Conservation (phyloP, 192 early-diverging fungal species). For the Cladochytrium replicatum region DNA sequence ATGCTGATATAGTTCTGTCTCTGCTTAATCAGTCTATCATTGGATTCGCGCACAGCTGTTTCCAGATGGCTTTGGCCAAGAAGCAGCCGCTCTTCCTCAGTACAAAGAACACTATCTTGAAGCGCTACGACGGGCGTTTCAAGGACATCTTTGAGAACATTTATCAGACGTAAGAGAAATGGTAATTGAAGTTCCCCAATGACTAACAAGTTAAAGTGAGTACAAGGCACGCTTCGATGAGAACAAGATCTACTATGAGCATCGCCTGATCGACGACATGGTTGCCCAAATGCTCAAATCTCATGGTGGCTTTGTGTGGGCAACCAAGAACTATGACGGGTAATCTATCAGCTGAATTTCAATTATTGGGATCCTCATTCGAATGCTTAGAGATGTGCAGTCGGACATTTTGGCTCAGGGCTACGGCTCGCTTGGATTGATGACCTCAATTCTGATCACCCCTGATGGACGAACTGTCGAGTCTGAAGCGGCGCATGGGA, state of each 20-base stretch:
- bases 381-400: conserved; percentile 93
- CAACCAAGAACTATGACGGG: conserved; percentile 85
- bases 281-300: conserved; percentile 96
- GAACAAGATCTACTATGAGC: conserved; percentile 93
- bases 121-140: conserved; percentile 94
- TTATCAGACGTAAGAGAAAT: conserved; percentile 57
- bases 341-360: conserved; percentile 8
- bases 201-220: conserved; percentile 27
- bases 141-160: conserved; percentile 93
- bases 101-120: conserved; percentile 97
- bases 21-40: conserved; percentile 77
- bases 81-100: conserved; percentile 89
- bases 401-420: conserved; percentile 97
- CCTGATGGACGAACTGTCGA: conserved; percentile 88
- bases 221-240: conserved; percentile 77
- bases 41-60: conserved; percentile 92
- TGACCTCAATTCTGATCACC: conserved; percentile 92
- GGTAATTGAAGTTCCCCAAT: too few species aligned
- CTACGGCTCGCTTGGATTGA: conserved; percentile 81
- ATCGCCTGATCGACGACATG: conserved; percentile 98
- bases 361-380: too few species aligned
- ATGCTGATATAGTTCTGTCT: conserved; percentile 95
- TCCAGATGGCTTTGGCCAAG: conserved; percentile 83
- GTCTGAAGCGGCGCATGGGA: conserved; percentile 96
- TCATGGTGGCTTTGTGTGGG: conserved; percentile 86